Evolutionary conservation across 2,329 filamentous ascomycete species (phyloP).

Genomic region (Aspergillus quadrilineatus): DNA sequence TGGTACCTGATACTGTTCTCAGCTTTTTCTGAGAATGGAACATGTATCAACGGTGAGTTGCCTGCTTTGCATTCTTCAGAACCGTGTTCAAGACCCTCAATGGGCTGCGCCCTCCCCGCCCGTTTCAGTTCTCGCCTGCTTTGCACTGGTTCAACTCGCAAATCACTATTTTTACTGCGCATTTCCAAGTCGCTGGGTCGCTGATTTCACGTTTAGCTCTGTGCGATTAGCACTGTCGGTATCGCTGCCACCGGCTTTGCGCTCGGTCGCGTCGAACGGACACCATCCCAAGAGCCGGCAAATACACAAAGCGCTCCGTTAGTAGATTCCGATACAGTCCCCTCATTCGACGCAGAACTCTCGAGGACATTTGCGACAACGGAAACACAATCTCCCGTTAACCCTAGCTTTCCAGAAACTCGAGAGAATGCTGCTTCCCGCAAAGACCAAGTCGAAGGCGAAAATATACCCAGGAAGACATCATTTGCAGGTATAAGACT

Average conservation of each 20-base stretch:
- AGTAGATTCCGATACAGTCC: constrained; percentile 16
- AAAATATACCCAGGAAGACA: constrained; percentile 25
- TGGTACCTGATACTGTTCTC: constrained; percentile 33
- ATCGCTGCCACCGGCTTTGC: constrained; percentile 60
- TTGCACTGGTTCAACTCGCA: not conserved
- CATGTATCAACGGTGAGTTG: constrained; percentile 42
- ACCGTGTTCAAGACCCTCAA: not conserved
- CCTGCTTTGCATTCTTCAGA: not conserved
- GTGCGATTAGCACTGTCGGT: constrained; percentile 63
- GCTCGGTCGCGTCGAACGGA: constrained; percentile 52
- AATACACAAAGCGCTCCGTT: constrained; percentile 22
- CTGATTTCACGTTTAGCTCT: constrained; percentile 48
- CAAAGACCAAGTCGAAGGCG: constrained; percentile 16
- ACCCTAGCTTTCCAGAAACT: constrained; percentile 11
- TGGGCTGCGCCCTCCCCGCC: not conserved
- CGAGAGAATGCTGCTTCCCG: constrained; percentile 17
- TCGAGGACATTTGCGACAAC: constrained; percentile 19
- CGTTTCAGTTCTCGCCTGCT: not conserved
- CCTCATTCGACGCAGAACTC: constrained; percentile 20
- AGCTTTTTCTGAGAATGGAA: constrained; percentile 38
- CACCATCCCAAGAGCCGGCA: constrained; percentile 29
- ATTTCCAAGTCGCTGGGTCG: not conserved
- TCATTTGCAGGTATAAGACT: constrained; percentile 31
- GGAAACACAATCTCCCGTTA: constrained; percentile 16
- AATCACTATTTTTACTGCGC: not conserved